Evolutionary conservation across 1,284 basidiomycete species (phyloP).

Genomic region (Termitomyces sp.): DNA sequence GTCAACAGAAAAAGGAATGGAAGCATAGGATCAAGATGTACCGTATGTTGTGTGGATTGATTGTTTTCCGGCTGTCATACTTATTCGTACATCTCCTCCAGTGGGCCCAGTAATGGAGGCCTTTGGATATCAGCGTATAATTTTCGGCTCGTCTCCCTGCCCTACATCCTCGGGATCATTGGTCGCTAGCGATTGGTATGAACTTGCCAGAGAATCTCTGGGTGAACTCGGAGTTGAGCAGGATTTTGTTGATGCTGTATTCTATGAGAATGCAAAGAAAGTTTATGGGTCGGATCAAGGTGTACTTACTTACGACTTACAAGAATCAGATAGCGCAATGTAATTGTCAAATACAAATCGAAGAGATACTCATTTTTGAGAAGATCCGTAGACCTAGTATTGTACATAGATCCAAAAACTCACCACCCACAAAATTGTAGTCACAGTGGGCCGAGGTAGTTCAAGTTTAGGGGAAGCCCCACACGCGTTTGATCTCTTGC

Average conservation of each 20-base stretch:
- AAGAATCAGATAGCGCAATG: neutral
- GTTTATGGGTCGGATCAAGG: conserved; percentile 43
- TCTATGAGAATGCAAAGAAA: conserved; percentile 58
- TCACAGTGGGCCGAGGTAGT: too few species aligned
- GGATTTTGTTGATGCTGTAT: conserved; percentile 71
- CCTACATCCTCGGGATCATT: conserved; percentile 38
- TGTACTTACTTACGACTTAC: neutral
- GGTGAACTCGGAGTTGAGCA: conserved; percentile 81
- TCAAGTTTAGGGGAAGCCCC: too few species aligned
- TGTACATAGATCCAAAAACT: neutral
- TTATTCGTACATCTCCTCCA: conserved; percentile 26
- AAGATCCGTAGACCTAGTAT: neutral
- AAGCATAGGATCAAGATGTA: conserved; percentile 86
- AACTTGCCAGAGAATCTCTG: conserved; percentile 71
- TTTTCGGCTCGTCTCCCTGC: conserved; percentile 55
- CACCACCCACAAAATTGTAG: neutral
- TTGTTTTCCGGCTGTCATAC: conserved; percentile 8
- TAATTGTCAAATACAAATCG: neutral
- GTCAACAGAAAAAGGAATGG: conserved; percentile 64
- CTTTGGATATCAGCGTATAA: conserved; percentile 56
- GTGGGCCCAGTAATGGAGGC: conserved; percentile 74
- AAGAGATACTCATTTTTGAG: neutral
- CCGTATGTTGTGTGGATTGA: conserved; percentile 47
- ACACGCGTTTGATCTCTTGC: neutral
- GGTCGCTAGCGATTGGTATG: conserved; percentile 72